phyloP scores from a whole-genome alignment of 2,329 filamentous ascomycete genomes.

The Verticillium zaregamsianum region DNA sequence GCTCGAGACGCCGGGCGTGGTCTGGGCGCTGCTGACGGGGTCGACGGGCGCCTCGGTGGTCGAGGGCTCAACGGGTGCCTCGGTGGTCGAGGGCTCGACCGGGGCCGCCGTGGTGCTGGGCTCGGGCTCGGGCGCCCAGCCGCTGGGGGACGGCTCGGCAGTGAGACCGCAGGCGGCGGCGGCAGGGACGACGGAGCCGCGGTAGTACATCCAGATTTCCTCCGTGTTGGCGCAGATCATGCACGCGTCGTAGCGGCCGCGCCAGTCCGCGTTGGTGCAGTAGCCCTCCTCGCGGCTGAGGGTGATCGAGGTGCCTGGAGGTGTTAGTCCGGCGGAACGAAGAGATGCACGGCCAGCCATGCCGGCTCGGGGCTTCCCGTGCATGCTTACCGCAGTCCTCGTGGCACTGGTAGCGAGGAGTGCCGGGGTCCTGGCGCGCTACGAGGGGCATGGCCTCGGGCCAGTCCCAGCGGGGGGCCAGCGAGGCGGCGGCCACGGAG shows the following conservation, averaged over 20 bases:
- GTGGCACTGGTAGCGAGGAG: constrained; percentile 39
- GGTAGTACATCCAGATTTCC: constrained; percentile 41
- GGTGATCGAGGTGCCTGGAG: constrained; percentile 20
- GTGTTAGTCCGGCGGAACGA: background rate
- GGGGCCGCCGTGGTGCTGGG: background rate
- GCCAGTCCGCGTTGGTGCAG: constrained; percentile 34
- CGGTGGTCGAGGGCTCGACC: background rate
- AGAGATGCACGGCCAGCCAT: background rate
- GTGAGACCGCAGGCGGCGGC: constrained; percentile 17
- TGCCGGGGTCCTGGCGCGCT: constrained; percentile 39
- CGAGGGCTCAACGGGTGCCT: background rate
- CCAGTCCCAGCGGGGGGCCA: constrained; percentile 6
- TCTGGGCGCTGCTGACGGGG: background rate
- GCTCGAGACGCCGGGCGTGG: background rate
- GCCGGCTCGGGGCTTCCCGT: background rate
- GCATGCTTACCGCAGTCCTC: constrained; percentile 37
- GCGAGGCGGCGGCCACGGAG: background rate
- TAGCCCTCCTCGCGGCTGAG: constrained; percentile 27
- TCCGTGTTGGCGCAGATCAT: constrained; percentile 37
- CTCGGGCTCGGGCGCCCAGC: constrained; percentile 1
- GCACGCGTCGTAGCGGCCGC: constrained; percentile 34
- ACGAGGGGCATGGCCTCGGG: constrained; percentile 18
- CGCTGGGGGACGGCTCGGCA: constrained; percentile 6
- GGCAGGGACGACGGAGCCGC: constrained; percentile 25
- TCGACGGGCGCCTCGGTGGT: background rate